phyloP scores from a whole-genome alignment of 805 yeast species.

The Candida tammaniensis region DNA sequence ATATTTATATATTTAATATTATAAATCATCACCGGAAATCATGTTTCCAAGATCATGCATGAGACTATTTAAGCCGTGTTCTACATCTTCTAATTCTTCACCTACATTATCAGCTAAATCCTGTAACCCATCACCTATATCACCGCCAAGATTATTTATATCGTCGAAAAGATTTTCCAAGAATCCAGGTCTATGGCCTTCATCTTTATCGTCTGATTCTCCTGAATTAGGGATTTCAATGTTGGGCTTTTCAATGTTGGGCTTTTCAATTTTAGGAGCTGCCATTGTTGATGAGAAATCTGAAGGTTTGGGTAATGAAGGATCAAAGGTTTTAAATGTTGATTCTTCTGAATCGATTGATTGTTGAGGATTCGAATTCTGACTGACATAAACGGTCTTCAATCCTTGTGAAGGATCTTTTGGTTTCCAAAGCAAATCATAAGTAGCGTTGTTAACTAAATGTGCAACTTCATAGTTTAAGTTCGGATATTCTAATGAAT shows the following conservation, averaged over 20 bases:
- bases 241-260: no score
- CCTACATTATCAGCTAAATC: conserved; percentile 14
- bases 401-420: conserved; percentile 10
- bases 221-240: neutral
- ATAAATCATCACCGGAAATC: conserved; percentile 1
- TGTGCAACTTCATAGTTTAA: conserved; percentile 46
- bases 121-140: conserved; percentile 13
- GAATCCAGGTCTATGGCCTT: neutral
- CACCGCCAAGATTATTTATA: neutral
- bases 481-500: conserved; percentile 46
- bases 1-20: no score
- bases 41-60: no score
- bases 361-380: conserved; percentile 22
- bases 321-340: conserved; percentile 8
- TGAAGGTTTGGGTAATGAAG: conserved; percentile 13
- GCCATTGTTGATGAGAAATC: conserved; percentile 6
- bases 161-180: conserved; percentile 3
- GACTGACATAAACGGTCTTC: conserved; percentile 16
- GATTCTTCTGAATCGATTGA: conserved; percentile 25
- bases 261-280: neutral
- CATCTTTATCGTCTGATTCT: conserved; percentile 2
- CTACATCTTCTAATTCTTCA: conserved; percentile 10
- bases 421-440: conserved; percentile 41
- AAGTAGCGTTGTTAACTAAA: conserved; percentile 48
- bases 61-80: no score